phyloP scores from a whole-genome alignment of 257 asterid genomes.

The Solanum sejunctum region DNA sequence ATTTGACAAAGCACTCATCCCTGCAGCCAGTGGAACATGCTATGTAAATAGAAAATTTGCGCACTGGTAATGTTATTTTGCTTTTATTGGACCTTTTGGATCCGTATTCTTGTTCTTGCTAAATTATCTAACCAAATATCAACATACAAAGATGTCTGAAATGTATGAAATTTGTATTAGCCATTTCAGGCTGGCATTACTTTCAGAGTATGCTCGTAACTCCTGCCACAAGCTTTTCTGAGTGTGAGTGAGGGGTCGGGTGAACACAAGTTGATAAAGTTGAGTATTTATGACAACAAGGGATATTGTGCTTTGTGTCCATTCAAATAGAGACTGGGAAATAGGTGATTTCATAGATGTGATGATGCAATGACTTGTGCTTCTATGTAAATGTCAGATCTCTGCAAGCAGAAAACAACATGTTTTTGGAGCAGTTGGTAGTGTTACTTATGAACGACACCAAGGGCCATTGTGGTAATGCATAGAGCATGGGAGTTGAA shows the following conservation, averaged over 20 bases:
- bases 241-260: neutral
- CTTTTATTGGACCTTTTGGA: neutral
- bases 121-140: neutral
- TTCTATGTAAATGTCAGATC: neutral
- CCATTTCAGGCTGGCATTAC: neutral
- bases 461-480: neutral
- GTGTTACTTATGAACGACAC: neutral
- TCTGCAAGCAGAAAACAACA: neutral
- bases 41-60: slow-evolving; percentile 67
- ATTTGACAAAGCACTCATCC: slow-evolving; percentile 38
- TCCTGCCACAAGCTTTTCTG: neutral
- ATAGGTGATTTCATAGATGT: neutral
- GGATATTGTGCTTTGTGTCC: neutral
- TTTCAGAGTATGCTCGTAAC: neutral
- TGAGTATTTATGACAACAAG: neutral
- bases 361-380: neutral
- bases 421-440: neutral
- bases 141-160: neutral
- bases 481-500: neutral
- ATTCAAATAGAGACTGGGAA: neutral
- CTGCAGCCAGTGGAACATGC: slow-evolving; percentile 31
- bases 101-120: neutral
- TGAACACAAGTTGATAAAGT: neutral
- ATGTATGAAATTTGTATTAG: neutral
- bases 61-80: slow-evolving; percentile 37